Conservation (phyloP, 1,139 yeast species). For the Debaryomyces robertsiae region DNA sequence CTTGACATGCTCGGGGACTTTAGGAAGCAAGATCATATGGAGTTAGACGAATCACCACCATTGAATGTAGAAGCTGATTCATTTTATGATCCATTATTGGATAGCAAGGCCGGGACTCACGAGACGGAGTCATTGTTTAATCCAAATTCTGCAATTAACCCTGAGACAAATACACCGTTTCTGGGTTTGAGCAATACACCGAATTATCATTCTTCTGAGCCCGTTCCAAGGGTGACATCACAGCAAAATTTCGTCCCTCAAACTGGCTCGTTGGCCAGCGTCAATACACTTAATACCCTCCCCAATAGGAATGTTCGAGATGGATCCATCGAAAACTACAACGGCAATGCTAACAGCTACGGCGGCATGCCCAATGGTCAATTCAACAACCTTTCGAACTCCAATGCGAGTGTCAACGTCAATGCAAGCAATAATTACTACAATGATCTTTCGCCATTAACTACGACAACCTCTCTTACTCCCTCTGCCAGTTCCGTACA, state of each 20-base stretch:
- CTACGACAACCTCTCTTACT: conserved; percentile 49
- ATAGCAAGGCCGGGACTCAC: conserved; percentile 1
- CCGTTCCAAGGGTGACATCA: conserved; percentile 3
- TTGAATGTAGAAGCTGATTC: conserved; percentile 42
- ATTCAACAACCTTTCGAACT: conserved; percentile 12
- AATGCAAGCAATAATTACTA: conserved; percentile 13
- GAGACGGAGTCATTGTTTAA: conserved; percentile 3
- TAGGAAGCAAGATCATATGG: conserved; percentile 32
- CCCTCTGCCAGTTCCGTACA: conserved; percentile 46
- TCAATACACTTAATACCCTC: conserved; percentile 1
- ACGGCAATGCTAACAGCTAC: neutral
- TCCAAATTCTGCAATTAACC: neutral
- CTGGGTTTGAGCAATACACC: neutral
- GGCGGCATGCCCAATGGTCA: conserved; percentile 18
- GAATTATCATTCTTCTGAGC: neutral
- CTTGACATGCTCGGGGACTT: conserved; percentile 39
- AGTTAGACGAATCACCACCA: conserved; percentile 43
- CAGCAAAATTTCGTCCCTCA: conserved; percentile 4
- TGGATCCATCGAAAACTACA: conserved; percentile 18
- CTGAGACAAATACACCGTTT: too few relatives aligned
- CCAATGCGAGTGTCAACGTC: conserved; percentile 8
- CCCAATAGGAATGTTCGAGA: conserved; percentile 18
- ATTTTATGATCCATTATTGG: conserved; percentile 21
- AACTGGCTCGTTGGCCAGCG: neutral
- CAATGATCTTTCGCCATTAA: conserved; percentile 44